A percentile compares a stretch with the other conserved stretches of the same genome.
phyloP scores from a whole-genome alignment of 331 rosid genomes.

The Dryas integrifolia region DNA sequence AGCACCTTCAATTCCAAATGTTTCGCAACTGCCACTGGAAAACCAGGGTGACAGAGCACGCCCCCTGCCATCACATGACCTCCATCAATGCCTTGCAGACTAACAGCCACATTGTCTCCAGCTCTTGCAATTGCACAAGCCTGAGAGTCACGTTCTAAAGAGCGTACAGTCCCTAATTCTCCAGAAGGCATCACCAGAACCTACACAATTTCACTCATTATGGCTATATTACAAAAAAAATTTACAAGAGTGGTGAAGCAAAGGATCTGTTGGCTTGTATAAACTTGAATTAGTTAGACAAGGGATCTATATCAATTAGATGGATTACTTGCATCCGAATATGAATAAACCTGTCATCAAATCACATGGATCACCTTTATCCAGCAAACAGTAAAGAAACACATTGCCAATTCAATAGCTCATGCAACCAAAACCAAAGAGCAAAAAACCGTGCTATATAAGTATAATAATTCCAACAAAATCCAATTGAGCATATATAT shows the following conservation, averaged over 20 bases:
- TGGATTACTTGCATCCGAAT: conserved; percentile 2
- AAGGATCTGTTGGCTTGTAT: background rate
- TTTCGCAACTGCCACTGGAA: conserved; percentile 67
- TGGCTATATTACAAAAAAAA: background rate
- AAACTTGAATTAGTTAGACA: background rate
- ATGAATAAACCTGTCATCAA: conserved; percentile 8
- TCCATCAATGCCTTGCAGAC: conserved; percentile 70
- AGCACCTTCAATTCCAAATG: conserved; percentile 85
- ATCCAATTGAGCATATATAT: no score
- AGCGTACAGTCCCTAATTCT: conserved; percentile 67
- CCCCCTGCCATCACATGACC: conserved; percentile 76
- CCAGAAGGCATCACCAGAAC: conserved; percentile 91
- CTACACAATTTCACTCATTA: conserved; percentile 37
- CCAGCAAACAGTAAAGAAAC: background rate
- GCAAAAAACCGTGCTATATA: background rate
- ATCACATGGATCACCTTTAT: background rate
- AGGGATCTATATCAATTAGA: background rate
- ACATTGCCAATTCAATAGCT: background rate
- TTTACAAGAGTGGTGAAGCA: background rate
- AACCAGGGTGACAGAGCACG: conserved; percentile 93
- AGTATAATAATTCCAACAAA: background rate
- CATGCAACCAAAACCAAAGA: background rate
- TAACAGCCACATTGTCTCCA: conserved; percentile 82
- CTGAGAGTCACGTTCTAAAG: conserved; percentile 76
- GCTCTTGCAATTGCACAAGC: conserved; percentile 78